A percentile compares a stretch with the other conserved stretches of the same genome.
These are phyloP conservation scores for Sinapis alba DNA, from an alignment of 441 rosid genomes.

Conservation along the genomic window DNA sequence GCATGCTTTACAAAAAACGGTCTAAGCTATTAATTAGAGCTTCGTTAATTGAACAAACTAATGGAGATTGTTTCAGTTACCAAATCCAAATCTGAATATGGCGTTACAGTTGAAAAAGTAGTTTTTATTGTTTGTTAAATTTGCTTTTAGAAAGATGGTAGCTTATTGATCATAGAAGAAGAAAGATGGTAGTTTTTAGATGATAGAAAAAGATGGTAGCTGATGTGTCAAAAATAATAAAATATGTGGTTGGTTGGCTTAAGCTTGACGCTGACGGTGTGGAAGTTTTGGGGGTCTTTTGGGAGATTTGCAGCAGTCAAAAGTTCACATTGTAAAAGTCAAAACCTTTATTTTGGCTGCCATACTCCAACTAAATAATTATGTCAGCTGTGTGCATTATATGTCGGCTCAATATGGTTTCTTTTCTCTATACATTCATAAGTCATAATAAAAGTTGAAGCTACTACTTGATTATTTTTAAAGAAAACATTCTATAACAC, in stretches of 20 bases:
- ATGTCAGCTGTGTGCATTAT: constrained; percentile 31
- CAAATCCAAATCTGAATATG: not conserved
- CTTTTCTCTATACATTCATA: not conserved
- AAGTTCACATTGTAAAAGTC: constrained; percentile 30
- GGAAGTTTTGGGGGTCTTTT: not conserved
- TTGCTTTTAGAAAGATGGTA: not conserved
- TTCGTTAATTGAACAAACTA: not conserved
- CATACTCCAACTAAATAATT: constrained; percentile 30
- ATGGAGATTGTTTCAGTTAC: constrained; percentile 7
- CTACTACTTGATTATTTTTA: not conserved
- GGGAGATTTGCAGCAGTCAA: constrained; percentile 32
- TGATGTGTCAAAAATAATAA: constrained; percentile 15
- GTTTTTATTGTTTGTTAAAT: not conserved
- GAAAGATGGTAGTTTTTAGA: too few species aligned
- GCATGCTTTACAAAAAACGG: not conserved
- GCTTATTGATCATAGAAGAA: too few species aligned
- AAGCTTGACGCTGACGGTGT: constrained; percentile 38
- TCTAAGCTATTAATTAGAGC: not conserved
- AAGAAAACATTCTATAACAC: not conserved
- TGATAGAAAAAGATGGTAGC: not conserved
- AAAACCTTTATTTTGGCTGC: constrained; percentile 23
- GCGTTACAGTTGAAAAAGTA: constrained; percentile 19
- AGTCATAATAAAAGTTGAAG: not conserved
- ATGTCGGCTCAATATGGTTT: constrained; percentile 15
- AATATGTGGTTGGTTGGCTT: constrained; percentile 32